phyloP scores from a whole-genome alignment of 1,284 basidiomycete species.

The Tranzscheliella williamsii region DNA sequence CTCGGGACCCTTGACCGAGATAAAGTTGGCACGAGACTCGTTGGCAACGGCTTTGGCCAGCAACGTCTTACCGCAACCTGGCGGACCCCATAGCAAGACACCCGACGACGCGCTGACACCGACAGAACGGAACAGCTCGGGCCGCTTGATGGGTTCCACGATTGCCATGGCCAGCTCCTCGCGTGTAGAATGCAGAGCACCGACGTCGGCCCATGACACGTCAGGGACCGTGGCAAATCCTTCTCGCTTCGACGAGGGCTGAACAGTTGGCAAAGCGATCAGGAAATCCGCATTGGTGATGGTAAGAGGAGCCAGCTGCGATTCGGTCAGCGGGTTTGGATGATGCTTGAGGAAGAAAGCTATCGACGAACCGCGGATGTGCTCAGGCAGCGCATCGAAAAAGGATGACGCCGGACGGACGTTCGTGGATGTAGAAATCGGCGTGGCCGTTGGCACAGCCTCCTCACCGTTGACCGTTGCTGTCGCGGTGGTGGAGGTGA shows the following conservation, averaged over 20 bases:
- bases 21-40: slow-evolving; percentile 91
- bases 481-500: not conserved
- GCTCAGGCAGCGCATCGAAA: slow-evolving; percentile 56
- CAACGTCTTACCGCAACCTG: slow-evolving; percentile 94
- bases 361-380: slow-evolving; percentile 71
- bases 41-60: slow-evolving; percentile 96
- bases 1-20: slow-evolving; percentile 95
- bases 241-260: slow-evolving; percentile 94
- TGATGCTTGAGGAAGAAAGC: slow-evolving; percentile 84
- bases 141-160: slow-evolving; percentile 87
- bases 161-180: slow-evolving; percentile 97
- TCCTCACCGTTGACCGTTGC: slow-evolving; percentile 6
- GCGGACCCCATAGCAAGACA: slow-evolving; percentile 96
- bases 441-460: slow-evolving; percentile 5
- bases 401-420: slow-evolving; percentile 36
- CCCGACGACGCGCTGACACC: slow-evolving; percentile 77
- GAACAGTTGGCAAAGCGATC: slow-evolving; percentile 78
- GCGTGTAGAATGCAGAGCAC: slow-evolving; percentile 81
- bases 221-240: slow-evolving; percentile 96
- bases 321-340: slow-evolving; percentile 74
- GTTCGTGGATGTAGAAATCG: slow-evolving; percentile 2
- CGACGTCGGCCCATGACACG: slow-evolving; percentile 91
- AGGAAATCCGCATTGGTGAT: slow-evolving; percentile 74
- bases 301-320: slow-evolving; percentile 76
- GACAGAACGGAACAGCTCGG: slow-evolving; percentile 82